phyloP scores from a whole-genome alignment of 2,329 filamentous ascomycete genomes.

The Beauveria caledonica region DNA sequence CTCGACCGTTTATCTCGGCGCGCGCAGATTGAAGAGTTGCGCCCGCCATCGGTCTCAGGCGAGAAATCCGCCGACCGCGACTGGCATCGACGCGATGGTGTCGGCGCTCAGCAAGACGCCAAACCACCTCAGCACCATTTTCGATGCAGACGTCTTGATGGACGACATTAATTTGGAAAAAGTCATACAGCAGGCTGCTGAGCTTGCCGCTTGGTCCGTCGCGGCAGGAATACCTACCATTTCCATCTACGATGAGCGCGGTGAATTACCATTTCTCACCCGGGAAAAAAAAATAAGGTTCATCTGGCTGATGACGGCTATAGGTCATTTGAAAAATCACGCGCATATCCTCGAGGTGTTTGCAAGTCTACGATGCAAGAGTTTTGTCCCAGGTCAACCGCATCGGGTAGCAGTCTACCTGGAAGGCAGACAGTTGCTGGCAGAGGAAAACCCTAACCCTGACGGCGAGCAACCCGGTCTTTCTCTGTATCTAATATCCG shows the following conservation, averaged over 20 bases:
- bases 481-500: neutral
- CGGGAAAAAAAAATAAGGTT: too few relatives aligned
- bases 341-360: neutral
- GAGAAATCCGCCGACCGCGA: neutral
- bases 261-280: neutral
- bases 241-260: neutral
- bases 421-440: neutral
- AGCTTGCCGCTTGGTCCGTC: neutral
- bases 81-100: neutral
- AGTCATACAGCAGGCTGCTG: neutral
- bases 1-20: neutral
- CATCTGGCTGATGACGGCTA: neutral
- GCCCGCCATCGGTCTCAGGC: neutral
- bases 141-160: neutral
- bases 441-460: neutral
- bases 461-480: neutral
- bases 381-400: neutral
- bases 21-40: neutral
- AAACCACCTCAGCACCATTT: neutral
- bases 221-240: neutral
- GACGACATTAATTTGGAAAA: neutral
- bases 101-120: neutral
- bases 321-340: neutral
- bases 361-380: neutral
- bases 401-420: neutral